Conservation (phyloP, 345 rosid species). For the Rhodamnia rubescens region DNA sequence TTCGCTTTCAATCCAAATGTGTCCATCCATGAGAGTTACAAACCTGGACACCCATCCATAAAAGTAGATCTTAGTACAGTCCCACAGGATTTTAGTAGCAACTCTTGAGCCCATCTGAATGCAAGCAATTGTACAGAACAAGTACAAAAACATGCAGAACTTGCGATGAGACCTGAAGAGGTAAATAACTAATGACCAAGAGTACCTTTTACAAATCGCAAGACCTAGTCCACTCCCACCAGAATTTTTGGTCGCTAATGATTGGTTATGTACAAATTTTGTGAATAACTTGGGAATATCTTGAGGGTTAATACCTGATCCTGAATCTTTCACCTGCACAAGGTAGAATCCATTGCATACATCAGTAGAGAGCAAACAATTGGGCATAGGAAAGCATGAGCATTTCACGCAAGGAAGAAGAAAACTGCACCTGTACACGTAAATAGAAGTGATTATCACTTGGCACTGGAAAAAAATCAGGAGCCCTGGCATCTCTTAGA, state of each 20-base stretch:
- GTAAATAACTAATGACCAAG: background rate
- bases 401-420: background rate
- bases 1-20: conserved; percentile 93
- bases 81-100: background rate
- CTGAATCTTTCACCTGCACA: conserved; percentile 81
- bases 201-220: conserved; percentile 94
- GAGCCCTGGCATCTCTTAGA: conserved; percentile 47
- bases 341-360: conserved; percentile 1
- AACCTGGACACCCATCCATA: conserved; percentile 43
- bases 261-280: conserved; percentile 78
- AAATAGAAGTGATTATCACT: conserved; percentile 74
- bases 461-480: conserved; percentile 49
- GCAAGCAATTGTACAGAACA: background rate
- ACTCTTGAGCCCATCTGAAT: background rate
- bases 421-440: conserved; percentile 66
- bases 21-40: conserved; percentile 95
- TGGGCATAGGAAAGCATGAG: background rate
- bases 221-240: conserved; percentile 96
- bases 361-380: background rate
- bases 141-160: background rate
- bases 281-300: conserved; percentile 82
- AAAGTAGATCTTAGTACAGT: background rate
- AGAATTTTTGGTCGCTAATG: conserved; percentile 49
- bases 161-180: background rate
- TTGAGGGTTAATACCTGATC: conserved; percentile 77